Conservation (phyloP, 2,329 filamentous ascomycete genomes). For the Acarospora socialis region DNA sequence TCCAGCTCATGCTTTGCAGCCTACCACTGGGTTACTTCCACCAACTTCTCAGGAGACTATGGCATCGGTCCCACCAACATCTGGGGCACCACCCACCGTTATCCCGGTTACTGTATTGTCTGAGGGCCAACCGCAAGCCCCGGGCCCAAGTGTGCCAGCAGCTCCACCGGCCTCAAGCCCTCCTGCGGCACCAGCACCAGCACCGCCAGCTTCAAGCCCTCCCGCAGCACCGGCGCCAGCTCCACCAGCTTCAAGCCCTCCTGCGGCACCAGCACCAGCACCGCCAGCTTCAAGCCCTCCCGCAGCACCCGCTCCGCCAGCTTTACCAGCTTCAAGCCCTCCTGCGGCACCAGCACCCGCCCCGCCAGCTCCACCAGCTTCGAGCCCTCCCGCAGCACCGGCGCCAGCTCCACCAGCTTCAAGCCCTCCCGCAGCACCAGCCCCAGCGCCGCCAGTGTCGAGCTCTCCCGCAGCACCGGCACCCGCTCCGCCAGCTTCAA, state of each 20-base stretch:
- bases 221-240: slow-evolving; percentile 3
- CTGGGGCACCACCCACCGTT: too few species aligned
- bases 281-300: background rate
- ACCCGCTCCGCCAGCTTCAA: slow-evolving; percentile 9
- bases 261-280: background rate
- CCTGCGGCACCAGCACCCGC: slow-evolving; percentile 6
- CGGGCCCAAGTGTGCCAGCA: too few species aligned
- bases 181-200: background rate
- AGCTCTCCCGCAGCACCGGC: slow-evolving; percentile 26
- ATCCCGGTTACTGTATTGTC: too few species aligned
- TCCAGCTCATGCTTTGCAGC: too few species aligned
- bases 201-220: slow-evolving; percentile 2
- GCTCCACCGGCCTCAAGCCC: slow-evolving; percentile 3
- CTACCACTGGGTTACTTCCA: too few species aligned
- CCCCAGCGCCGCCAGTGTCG: slow-evolving; percentile 29
- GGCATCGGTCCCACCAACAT: too few species aligned
- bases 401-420: background rate
- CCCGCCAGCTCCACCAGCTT: slow-evolving; percentile 4
- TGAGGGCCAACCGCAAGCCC: too few species aligned
- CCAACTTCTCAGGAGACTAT: too few species aligned
- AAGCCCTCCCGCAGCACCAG: background rate
- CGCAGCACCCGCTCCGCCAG: slow-evolving; percentile 3
- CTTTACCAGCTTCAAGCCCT: slow-evolving; percentile 5
- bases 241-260: slow-evolving; percentile 1
- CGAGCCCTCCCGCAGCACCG: slow-evolving; percentile 5